Conservation (phyloP, 176 grass and related monocot species). For the Rhipidocladum racemiflorum region DNA sequence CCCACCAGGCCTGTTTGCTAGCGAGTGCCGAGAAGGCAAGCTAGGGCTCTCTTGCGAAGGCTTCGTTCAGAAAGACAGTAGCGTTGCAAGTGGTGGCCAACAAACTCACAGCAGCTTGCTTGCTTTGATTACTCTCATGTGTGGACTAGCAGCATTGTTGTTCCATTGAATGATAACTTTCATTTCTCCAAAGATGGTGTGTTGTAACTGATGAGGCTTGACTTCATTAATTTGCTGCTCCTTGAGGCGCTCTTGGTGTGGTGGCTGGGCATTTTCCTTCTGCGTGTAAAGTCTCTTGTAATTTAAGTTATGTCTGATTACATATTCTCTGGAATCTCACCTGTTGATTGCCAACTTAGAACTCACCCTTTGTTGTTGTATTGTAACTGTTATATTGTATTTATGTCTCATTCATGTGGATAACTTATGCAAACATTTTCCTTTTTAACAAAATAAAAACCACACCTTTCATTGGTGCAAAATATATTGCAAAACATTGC, state of each 20-base stretch:
- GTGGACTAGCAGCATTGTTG: constrained; percentile 9
- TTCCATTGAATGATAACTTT: constrained; percentile 29
- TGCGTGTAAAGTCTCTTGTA: constrained; percentile 32
- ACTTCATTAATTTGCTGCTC: not conserved
- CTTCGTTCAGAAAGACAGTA: not conserved
- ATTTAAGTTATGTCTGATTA: constrained; percentile 1
- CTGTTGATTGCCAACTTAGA: not conserved
- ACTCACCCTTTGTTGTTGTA: not conserved
- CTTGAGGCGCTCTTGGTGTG: not conserved
- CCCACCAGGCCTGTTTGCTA: constrained; percentile 65
- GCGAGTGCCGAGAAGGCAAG: constrained; percentile 58
- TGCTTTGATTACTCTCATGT: constrained; percentile 32
- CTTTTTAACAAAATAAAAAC: not conserved
- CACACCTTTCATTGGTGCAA: not conserved
- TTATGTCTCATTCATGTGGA: not conserved
- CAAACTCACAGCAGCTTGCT: constrained; percentile 22
- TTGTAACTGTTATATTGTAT: not conserved
- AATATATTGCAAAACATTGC: not conserved
- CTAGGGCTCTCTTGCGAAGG: constrained; percentile 41
- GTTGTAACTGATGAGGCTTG: constrained; percentile 17
- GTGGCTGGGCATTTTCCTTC: not conserved
- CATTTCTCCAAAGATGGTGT: not conserved
- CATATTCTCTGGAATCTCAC: constrained; percentile 16
- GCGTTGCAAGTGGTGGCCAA: not conserved
- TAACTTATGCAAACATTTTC: not conserved